Conservation (phyloP, 345 rosid genomes). For the Brassica napus region DNA sequence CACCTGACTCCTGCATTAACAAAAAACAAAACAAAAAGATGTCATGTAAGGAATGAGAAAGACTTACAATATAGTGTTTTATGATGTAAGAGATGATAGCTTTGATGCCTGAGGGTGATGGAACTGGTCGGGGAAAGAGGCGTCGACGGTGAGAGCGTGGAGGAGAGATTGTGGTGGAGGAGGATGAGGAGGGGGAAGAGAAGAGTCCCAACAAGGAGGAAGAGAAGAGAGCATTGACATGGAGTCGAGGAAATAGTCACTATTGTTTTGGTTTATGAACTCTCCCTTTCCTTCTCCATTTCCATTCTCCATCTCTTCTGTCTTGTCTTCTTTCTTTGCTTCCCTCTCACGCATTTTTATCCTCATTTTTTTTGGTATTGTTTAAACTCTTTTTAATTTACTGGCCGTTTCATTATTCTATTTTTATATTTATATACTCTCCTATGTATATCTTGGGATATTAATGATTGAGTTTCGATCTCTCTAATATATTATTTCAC, state of each 20-base stretch:
- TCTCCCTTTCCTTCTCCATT: conserved; percentile 42
- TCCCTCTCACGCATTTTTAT: conserved; percentile 33
- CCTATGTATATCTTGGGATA: neutral
- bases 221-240: conserved; percentile 82
- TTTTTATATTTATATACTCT: neutral
- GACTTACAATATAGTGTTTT: neutral
- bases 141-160: conserved; percentile 41
- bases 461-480: conserved; percentile 31
- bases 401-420: conserved; percentile 25
- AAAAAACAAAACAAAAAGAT: conserved; percentile 1
- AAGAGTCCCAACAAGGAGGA: conserved; percentile 52
- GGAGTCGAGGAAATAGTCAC: conserved; percentile 77
- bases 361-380: neutral
- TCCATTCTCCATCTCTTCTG: conserved; percentile 37
- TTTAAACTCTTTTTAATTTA: conserved; percentile 5
- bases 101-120: conserved; percentile 56
- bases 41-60: neutral
- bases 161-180: conserved; percentile 48
- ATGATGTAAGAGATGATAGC: neutral
- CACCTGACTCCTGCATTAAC: conserved; percentile 41
- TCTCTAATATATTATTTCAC: conserved; percentile 22
- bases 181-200: conserved; percentile 43
- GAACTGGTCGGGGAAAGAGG: conserved; percentile 68
- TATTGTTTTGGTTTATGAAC: conserved; percentile 40
- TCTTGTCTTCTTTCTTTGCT: conserved; percentile 11